Conservation (phyloP, 495 filamentous ascomycete genomes). For the Stereocaulon alpinum region DNA sequence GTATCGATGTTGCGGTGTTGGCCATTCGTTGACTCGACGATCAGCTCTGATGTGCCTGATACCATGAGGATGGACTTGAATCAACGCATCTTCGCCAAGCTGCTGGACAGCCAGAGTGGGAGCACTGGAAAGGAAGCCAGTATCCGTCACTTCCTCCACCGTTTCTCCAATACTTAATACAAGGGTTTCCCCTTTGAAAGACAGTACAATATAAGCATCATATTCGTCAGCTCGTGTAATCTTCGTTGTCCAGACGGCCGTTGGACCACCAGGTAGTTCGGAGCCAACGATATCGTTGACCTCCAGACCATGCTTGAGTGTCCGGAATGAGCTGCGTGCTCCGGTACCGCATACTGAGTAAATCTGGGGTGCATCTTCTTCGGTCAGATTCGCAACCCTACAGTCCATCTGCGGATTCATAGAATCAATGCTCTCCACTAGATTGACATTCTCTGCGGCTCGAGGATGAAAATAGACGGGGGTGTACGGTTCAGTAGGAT, state of each 20-base stretch:
- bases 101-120: slow-evolving; percentile 88
- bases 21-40: slow-evolving; percentile 86
- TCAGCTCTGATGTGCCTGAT: slow-evolving; percentile 79
- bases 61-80: slow-evolving; percentile 91
- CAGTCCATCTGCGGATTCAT: slow-evolving; percentile 88
- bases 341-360: slow-evolving; percentile 84
- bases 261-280: slow-evolving; percentile 73
- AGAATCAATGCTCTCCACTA: slow-evolving; percentile 77
- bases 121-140: slow-evolving; percentile 76
- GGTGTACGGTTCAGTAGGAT: slow-evolving; percentile 54
- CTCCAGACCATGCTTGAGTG: slow-evolving; percentile 82
- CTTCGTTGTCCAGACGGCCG: slow-evolving; percentile 92
- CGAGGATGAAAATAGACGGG: slow-evolving; percentile 80
- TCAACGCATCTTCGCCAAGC: slow-evolving; percentile 81
- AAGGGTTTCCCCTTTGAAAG: slow-evolving; percentile 61
- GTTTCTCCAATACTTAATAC: slow-evolving; percentile 93
- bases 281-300: slow-evolving; percentile 92
- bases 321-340: slow-evolving; percentile 79
- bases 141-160: slow-evolving; percentile 88
- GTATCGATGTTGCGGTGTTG: slow-evolving; percentile 80
- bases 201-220: slow-evolving; percentile 70
- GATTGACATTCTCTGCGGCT: slow-evolving; percentile 65
- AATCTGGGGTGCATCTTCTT: slow-evolving; percentile 93
- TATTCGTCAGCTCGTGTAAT: slow-evolving; percentile 71
- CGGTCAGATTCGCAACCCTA: slow-evolving; percentile 76